Evolutionary conservation across 371 early-diverging fungal species (phyloP).

Genomic region (Lichtheimia ornata): DNA sequence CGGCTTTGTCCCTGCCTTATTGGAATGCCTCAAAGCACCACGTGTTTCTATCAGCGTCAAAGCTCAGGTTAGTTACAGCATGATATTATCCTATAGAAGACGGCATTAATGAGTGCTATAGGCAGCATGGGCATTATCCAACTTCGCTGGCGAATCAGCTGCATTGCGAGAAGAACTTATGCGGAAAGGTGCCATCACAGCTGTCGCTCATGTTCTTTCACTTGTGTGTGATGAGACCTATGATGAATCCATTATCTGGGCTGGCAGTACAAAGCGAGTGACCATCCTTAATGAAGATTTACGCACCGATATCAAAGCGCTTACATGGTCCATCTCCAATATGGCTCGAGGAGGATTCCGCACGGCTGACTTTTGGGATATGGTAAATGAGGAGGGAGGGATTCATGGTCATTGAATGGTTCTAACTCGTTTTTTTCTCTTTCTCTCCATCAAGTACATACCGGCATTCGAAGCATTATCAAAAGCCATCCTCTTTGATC

Average conservation of each 20-base stretch:
- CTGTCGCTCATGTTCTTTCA: constrained; percentile 11
- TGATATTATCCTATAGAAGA: no score
- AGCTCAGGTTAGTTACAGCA: constrained; percentile 34
- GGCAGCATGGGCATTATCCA: constrained; percentile 53
- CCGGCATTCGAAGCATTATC: constrained; percentile 52
- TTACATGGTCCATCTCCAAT: constrained; percentile 47
- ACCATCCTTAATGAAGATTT: constrained; percentile 23
- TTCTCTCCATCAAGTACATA: constrained; percentile 34
- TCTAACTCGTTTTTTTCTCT: not conserved
- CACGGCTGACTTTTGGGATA: constrained; percentile 34
- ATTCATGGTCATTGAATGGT: not conserved
- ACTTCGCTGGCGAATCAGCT: constrained; percentile 48
- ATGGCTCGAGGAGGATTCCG: constrained; percentile 51
- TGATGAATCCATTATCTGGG: not conserved
- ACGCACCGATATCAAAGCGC: constrained; percentile 33
- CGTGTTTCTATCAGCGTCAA: constrained; percentile 24
- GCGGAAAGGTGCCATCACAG: constrained; percentile 17
- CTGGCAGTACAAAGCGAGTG: not conserved
- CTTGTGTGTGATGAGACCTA: constrained; percentile 5
- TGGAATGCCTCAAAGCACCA: constrained; percentile 20
- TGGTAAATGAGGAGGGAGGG: constrained; percentile 17
- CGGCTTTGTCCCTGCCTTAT: constrained; percentile 44
- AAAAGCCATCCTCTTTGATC: constrained; percentile 49
- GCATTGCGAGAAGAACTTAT: constrained; percentile 36
- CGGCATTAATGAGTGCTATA: not conserved